Base-by-base conservation (phyloP, 1,284 basidiomycete genomes). In the Fomitopsis betulina region DNA sequence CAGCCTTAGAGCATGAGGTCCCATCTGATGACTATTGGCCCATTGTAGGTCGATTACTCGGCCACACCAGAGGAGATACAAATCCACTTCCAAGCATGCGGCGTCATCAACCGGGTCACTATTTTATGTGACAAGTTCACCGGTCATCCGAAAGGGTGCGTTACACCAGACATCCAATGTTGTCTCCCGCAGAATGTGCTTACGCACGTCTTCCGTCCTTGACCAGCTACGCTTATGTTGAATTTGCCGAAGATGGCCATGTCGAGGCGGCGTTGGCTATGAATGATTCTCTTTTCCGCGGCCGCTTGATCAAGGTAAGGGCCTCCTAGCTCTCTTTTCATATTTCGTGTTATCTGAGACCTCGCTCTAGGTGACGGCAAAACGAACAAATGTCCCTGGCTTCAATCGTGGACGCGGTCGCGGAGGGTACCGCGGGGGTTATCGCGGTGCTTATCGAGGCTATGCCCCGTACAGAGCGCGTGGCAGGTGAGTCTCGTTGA, bases 121-220 rank as follows among this genome's bases (percentile, higher is more conserved):
- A 99, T 99, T 69, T 85, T 99, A 27, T 99, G 97, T 75, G 97
- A 99, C 82, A 99, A 99, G 78, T 99, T 98, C 74, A 98, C 96
- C 17, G 97, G 97, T 47, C 96, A 98, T 79, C 96, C 97, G 42
- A 99, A 98, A 86, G 97, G 96, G 93, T 96, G 65, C 61, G 86
- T 76, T 13, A 45, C 39, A 39, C 53, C 58, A 51, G 27, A 9
- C 39, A 56, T 17, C 3, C n/a, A 33, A 43, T 30, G 12, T 32
- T 32, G 35, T 56, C 23, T 27, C 57, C 9, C 19, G 19, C 42
- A 12, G 9, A 5, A 25, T 10, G 9, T 15, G 5, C 19, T 23
- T 13, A 25, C 19, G 8, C 23, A 25, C 5, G 19, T 21, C 23
- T 37, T 45, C 39, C 8, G 47, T 47, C 25, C 17, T 30, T 30